These are phyloP conservation scores for Solanum bulbocastanum DNA, from an alignment of 257 asterid species.

Conservation along the genomic window DNA sequence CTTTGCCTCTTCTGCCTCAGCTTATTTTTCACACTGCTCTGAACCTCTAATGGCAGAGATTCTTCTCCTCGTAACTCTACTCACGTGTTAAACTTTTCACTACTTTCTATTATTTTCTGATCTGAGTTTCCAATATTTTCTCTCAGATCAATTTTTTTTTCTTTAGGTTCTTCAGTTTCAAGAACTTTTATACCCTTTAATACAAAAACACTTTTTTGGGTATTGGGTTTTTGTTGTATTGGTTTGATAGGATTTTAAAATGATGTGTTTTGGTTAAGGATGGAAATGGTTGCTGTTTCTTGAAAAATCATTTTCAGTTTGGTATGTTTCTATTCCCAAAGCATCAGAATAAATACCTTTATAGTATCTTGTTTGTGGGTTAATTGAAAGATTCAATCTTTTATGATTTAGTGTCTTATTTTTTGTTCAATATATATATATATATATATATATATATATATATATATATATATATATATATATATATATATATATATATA, in stretches of 20 bases:
- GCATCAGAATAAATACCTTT: neutral
- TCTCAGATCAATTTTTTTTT: constrained; percentile 20
- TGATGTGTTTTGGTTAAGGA: neutral
- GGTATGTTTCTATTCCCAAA: constrained; percentile 27
- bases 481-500: too few relatives aligned
- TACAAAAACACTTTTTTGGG: neutral
- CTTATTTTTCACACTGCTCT: neutral
- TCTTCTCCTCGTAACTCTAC: constrained; percentile 26
- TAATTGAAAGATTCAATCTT: constrained; percentile 15
- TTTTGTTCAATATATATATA: neutral
- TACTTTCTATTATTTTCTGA: constrained; percentile 12
- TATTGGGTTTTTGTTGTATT: neutral
- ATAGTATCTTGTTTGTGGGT: neutral
- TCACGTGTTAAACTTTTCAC: constrained; percentile 11
- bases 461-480: too few relatives aligned
- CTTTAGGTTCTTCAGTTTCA: neutral
- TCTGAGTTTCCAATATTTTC: constrained; percentile 21
- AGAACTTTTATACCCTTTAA: neutral
- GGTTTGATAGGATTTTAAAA: neutral
- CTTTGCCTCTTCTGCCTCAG: neutral
- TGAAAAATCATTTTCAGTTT: constrained; percentile 32
- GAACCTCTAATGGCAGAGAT: constrained; percentile 1
- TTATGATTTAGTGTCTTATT: neutral
- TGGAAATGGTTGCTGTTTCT: constrained; percentile 15
- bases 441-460: too few relatives aligned